Conservation (phyloP, 2,329 filamentous ascomycete genomes). For the Chaetomium globosum region DNA sequence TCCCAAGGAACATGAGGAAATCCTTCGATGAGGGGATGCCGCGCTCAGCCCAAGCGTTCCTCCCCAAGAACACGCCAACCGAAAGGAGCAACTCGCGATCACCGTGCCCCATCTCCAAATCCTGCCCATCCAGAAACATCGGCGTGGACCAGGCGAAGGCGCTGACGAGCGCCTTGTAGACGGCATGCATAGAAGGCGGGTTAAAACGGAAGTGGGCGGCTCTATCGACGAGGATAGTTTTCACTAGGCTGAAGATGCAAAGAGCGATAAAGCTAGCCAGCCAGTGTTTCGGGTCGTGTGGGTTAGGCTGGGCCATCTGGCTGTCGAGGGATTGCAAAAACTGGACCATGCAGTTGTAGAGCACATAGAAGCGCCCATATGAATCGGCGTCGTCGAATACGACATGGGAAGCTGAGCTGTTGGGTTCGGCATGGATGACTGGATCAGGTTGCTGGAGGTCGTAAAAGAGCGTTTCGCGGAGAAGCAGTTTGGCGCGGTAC, state of each 20-base stretch:
- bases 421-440: constrained; percentile 47
- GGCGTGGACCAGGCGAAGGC: constrained; percentile 51
- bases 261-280: constrained; percentile 57
- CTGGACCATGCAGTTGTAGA: constrained; percentile 55
- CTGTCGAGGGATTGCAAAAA: constrained; percentile 58
- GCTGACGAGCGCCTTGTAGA: constrained; percentile 56
- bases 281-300: constrained; percentile 50
- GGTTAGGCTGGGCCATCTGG: constrained; percentile 46
- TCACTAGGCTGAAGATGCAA: constrained; percentile 61
- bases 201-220: constrained; percentile 38
- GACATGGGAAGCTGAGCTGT: constrained; percentile 41
- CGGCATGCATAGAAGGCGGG: constrained; percentile 48
- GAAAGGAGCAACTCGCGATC: constrained; percentile 51
- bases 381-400: constrained; percentile 50
- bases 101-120: constrained; percentile 48
- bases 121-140: constrained; percentile 50
- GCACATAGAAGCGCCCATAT: constrained; percentile 51
- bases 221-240: constrained; percentile 55
- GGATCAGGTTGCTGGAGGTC: constrained; percentile 56
- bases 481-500: constrained; percentile 57
- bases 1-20: constrained; percentile 55
- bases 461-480: constrained; percentile 59
- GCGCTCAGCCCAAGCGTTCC: constrained; percentile 51
- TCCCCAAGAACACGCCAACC: constrained; percentile 51
- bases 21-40: constrained; percentile 53